Evolutionary conservation across 2,329 filamentous ascomycete genomes (phyloP), one percentile per base, ranked within the genome.

Genomic region (Escovopsis sp.): DNA sequence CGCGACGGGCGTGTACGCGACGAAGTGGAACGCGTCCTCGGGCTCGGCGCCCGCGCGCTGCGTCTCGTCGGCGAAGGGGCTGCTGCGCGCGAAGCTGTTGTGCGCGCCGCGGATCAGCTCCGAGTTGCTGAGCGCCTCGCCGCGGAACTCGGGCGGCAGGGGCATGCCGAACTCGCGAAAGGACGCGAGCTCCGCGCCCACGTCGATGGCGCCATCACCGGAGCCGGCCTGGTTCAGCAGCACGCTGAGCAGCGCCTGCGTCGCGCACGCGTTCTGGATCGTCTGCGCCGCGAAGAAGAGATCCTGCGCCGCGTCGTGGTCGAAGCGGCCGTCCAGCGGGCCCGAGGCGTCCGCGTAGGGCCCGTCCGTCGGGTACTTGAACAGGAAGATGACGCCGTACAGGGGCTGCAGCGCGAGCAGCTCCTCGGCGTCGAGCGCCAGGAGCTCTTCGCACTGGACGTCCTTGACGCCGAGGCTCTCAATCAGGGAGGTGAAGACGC

Each of bases 181-280:
- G 47, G 85, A 79, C 47, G 66, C 65, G 49, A 94, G 69, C 50
- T 76, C 70, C 3, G 68, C 58, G 42, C 88, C 88, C 48, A 94
- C 77, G 32, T 87, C 73, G 40, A 94, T 72, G 36, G 73, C 60
- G 43, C 65, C 28, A 32, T 32, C 8, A 4, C 11, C 8, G 3
- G 28, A 7, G 28, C 11, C 28, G 28, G 75, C 73, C 61, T 93
- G 83, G 67, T 98, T 98, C 51, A 98, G 69, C 30, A 96, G 73
- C 43, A 96, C 85, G 42, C 84, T 91, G 35, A 98, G 75, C 38
- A 98, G 76, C 4, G 91, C 91, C 62, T 98, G 91, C 12, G 91
- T 98, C 37, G 88, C 91, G 65, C 91, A 98, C 7, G 91, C 91
- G 63, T 98, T 98, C 64, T 96, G 89, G 59, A 98, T 98, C 4